Percentiles rank a stretch among this genome's conserved stretches.
phyloP scores from a whole-genome alignment of 2,329 filamentous ascomycete species.

The Fusarium bulbicola region DNA sequence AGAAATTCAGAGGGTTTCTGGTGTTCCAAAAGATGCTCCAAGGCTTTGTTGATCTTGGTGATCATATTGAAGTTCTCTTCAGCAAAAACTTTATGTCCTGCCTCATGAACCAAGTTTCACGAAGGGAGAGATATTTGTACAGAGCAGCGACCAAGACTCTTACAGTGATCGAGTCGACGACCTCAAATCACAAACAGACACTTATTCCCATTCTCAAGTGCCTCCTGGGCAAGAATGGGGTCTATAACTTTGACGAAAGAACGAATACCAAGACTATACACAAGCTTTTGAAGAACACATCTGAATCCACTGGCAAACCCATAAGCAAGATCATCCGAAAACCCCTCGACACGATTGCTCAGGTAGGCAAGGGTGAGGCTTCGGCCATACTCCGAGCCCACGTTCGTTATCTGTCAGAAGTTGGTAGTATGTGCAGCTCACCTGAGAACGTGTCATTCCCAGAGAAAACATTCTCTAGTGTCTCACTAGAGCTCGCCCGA shows the following conservation, averaged over 20 bases:
- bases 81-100: conserved; percentile 84
- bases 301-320: conserved; percentile 62
- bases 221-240: conserved; percentile 75
- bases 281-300: conserved; percentile 71
- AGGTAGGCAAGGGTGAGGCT: conserved; percentile 32
- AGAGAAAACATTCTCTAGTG: not conserved
- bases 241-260: conserved; percentile 83
- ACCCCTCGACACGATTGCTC: conserved; percentile 48
- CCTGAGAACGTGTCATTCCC: not conserved
- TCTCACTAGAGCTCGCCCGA: conserved; percentile 59
- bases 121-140: conserved; percentile 81
- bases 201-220: conserved; percentile 70
- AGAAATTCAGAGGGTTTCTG: conserved; percentile 92
- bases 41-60: conserved; percentile 55
- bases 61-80: conserved; percentile 70
- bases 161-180: conserved; percentile 73
- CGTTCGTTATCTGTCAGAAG: conserved; percentile 63
- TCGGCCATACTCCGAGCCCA: conserved; percentile 57
- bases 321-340: conserved; percentile 60
- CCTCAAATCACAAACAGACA: conserved; percentile 63
- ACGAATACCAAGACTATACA: conserved; percentile 89
- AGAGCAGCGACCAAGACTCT: conserved; percentile 79
- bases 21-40: conserved; percentile 81
- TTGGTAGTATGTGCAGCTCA: conserved; percentile 32
- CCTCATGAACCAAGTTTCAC: conserved; percentile 81